Evolutionary conservation across 148 eudicot species (phyloP), one percentile per base, ranked within the genome.

Genomic region (Nepenthes gracilis): DNA sequence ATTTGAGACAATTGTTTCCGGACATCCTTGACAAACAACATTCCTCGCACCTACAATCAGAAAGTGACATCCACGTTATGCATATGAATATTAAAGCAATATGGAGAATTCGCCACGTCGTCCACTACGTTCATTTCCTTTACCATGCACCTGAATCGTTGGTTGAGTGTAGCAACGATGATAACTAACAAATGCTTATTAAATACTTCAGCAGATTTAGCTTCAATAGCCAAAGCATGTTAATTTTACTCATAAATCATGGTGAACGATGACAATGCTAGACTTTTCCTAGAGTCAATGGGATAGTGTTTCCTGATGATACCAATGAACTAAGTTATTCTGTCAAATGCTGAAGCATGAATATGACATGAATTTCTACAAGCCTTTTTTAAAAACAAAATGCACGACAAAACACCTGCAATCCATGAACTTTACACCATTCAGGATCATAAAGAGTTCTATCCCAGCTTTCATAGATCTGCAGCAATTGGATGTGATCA

Each of bases 1-100:
- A 94, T 80, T 62, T 94, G 97, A 68, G 81, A 74, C 48, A 94
- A 73, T 74, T 94, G 99, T 63, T 82, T 83, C 77, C 97, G 77
- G 10, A 94, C 97, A 75, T 93, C 86, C 80, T 79, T 86, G 54
- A 86, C 99, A 74, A 93, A 93, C 64, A 74, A 73, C 99, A 93
- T 93, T 65, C 99, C 99, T 63, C 99, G 82, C 58, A 86, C 67
- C 87, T 87, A 43, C 33, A 61, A 38, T 13, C 59, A 72, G 47
- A 14, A 69, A 58, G 63, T 50, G 34, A 55, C 51, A 36, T 6
- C 36, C 14, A 43, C 45, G 54, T 67, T 47, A 51, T 14, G 6
- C 33, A n/a, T 32, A 47, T 9, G 32, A 55, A 58, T 36, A 49
- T 49, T 37, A 13, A 60, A 59, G 33, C 35, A 55, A 54, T 13